Evolutionary conservation across 495 filamentous ascomycete genomes (phyloP).

Genomic region (Aspergillus saccharolyticus): DNA sequence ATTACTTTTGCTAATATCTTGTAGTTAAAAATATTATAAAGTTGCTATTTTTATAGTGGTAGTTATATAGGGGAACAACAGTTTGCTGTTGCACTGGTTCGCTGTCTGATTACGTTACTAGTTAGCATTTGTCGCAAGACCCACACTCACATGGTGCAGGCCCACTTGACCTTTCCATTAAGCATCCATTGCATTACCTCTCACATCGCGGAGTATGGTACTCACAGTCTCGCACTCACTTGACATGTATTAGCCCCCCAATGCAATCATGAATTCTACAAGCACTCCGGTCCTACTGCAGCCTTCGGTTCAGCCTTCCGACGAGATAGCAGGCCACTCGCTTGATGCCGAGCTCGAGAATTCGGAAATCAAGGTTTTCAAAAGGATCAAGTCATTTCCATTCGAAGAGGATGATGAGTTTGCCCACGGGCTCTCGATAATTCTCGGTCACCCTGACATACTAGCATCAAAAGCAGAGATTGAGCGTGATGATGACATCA

Average conservation of each 20-base stretch:
- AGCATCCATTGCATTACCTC: background rate
- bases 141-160: background rate
- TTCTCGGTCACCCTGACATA: slow-evolving; percentile 38
- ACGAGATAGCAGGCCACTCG: background rate
- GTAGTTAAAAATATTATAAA: no score
- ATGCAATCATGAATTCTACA: background rate
- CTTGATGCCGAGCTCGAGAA: background rate
- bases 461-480: slow-evolving; percentile 42
- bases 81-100: no score
- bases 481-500: slow-evolving; percentile 37
- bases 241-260: no score
- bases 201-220: background rate
- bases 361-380: slow-evolving; percentile 21
- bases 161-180: background rate
- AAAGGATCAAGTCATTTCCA: slow-evolving; percentile 31
- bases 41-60: no score
- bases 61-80: no score
- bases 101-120: no score
- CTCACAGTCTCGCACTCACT: no score
- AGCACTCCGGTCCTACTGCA: background rate
- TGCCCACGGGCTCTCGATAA: slow-evolving; percentile 43
- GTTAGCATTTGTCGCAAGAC: background rate
- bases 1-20: no score
- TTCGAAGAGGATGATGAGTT: slow-evolving; percentile 44
- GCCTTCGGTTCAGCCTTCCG: background rate